Evolutionary conservation across 176 grass and related monocot species (phyloP), one percentile per base, ranked within the genome.

Genomic region (Juncus inflexus): DNA sequence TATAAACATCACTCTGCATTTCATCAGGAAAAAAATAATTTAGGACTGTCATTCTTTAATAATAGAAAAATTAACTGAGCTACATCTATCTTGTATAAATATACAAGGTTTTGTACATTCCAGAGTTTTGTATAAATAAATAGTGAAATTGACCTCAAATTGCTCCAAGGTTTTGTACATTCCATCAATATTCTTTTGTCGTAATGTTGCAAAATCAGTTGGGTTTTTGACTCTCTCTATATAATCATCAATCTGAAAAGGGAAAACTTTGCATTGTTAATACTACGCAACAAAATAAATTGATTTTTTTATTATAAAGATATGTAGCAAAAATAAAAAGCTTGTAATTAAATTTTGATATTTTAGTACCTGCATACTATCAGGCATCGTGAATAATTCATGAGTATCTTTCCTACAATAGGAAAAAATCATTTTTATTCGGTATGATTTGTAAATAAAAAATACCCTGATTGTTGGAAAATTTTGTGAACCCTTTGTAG

Each of bases 131-230:
- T 14, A 70, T 13, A 57, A 57, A 12, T 13, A 42, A 43, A 58
- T 9, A 12, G 3, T 41, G 43, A 47, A 47, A 47, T 5, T 47
- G 65, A 80, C 78, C 78, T 80, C 70, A 54, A 80, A 80, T 14
- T 80, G 78, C 54, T 80, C 78, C 55, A 80, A 54, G 5, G 42
- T 68, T 4, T 14, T 42, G 43, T 80, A 80, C 78, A 69, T 74
- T 61, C 78, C 78, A 74, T 80, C 78, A 52, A 52, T 74, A 9
- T 80, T 39, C 40, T 80, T 80, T 75, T 80, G 78, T 35, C 78
- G 58, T 13, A 80, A 6, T 63, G 78, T 80, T 62, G 78, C 78
- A 68, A 80, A 74, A 15, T 80, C 78, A 52, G 62, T 73, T 16
- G 78, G 78, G 7, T 66, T 80, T 58, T 64, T 80, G 36, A 80